These are phyloP conservation scores for Dactylorhiza incarnata DNA, from an alignment of 106 monocot genomes.

Conservation along the genomic window DNA sequence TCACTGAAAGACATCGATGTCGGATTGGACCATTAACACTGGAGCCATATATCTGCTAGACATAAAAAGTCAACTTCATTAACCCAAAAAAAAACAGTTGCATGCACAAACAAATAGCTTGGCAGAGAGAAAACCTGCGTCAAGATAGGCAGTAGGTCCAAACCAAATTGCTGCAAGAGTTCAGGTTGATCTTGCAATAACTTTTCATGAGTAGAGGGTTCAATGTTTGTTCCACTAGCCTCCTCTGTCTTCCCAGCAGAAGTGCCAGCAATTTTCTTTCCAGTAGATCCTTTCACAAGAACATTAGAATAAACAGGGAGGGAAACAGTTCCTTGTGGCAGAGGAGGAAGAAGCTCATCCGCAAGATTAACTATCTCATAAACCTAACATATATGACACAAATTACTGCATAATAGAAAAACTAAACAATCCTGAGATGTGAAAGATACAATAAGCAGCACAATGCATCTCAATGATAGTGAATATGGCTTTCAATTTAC, in stretches of 20 bases:
- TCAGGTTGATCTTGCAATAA: slow-evolving; percentile 89
- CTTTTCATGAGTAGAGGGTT: slow-evolving; percentile 72
- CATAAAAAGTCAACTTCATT: neutral
- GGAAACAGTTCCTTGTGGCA: slow-evolving; percentile 91
- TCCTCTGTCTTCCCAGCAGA: slow-evolving; percentile 44
- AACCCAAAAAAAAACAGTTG: neutral
- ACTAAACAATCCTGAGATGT: neutral
- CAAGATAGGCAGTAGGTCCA: slow-evolving; percentile 80
- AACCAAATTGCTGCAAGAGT: slow-evolving; percentile 89
- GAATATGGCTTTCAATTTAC: neutral
- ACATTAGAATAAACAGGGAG: slow-evolving; percentile 55
- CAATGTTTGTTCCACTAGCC: slow-evolving; percentile 32
- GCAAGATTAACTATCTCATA: slow-evolving; percentile 94
- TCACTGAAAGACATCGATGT: slow-evolving; percentile 79
- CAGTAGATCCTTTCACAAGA: slow-evolving; percentile 53
- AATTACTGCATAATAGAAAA: neutral
- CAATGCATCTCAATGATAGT: neutral
- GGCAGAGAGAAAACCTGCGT: slow-evolving; percentile 58
- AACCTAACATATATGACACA: slow-evolving; percentile 36
- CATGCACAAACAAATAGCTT: neutral
- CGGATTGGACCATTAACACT: slow-evolving; percentile 92
- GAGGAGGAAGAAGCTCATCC: slow-evolving; percentile 87
- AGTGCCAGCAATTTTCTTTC: slow-evolving; percentile 39
- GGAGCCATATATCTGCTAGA: slow-evolving; percentile 72
- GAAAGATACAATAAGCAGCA: neutral